These are phyloP conservation scores for Ambispora gerdemannii DNA, from an alignment of 192 early-diverging fungal species.

Conservation along the genomic window DNA sequence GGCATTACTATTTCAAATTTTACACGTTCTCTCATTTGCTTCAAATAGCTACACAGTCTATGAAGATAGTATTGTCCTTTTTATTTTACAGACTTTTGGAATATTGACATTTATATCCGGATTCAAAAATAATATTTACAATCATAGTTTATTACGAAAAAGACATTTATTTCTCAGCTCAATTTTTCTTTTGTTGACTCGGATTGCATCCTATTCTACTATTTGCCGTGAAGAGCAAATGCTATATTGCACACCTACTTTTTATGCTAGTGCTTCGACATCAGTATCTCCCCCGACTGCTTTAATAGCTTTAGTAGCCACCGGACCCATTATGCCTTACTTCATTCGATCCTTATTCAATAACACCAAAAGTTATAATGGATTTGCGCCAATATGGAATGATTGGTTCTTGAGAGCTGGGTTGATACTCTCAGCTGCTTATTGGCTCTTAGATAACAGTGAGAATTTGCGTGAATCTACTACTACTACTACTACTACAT, in stretches of 20 bases:
- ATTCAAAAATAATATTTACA: constrained; percentile 32
- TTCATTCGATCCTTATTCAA: constrained; percentile 44
- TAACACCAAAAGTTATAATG: constrained; percentile 51
- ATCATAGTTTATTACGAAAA: constrained; percentile 33
- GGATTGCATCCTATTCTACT: constrained; percentile 55
- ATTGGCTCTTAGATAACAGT: constrained; percentile 55
- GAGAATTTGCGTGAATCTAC: not conserved
- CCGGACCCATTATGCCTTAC: constrained; percentile 42
- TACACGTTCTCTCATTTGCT: constrained; percentile 65
- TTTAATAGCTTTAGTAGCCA: constrained; percentile 44
- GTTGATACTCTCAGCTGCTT: constrained; percentile 51
- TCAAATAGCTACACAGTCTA: constrained; percentile 90
- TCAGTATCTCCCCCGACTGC: constrained; percentile 52
- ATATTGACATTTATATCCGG: constrained; percentile 41
- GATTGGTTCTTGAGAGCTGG: constrained; percentile 53
- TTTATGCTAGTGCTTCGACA: constrained; percentile 61
- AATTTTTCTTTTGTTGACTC: constrained; percentile 55
- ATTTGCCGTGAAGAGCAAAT: constrained; percentile 91
- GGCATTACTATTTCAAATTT: constrained; percentile 43
- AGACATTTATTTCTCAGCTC: constrained; percentile 44
- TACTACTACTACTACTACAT: not conserved
- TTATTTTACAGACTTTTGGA: constrained; percentile 66
- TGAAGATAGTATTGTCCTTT: constrained; percentile 71
- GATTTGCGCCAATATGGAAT: constrained; percentile 53
- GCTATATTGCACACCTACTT: constrained; percentile 74